Percentiles rank a stretch among this genome's conserved stretches.
Conservation (phyloP, 495 filamentous ascomycete genomes). For the Daldinia grandis region DNA sequence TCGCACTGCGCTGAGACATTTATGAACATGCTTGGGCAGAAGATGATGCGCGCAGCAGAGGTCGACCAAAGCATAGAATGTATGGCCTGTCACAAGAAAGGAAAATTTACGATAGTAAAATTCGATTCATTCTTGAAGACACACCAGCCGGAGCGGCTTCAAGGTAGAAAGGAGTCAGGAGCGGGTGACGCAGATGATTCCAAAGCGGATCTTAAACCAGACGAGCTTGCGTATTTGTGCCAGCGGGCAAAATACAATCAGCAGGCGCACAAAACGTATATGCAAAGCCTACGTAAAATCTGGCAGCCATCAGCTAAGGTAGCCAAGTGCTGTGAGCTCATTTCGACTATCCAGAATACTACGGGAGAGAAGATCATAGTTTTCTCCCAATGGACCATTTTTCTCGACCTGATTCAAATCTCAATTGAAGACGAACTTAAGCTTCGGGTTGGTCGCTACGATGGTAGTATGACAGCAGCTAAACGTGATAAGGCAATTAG, state of each 20-base stretch:
- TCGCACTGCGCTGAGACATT: slow-evolving; percentile 79
- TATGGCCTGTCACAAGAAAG: neutral
- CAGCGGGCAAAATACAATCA: slow-evolving; percentile 68
- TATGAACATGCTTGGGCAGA: slow-evolving; percentile 65
- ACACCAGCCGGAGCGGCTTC: slow-evolving; percentile 62
- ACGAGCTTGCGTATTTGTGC: slow-evolving; percentile 44
- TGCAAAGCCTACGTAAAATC: slow-evolving; percentile 73
- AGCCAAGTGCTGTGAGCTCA: slow-evolving; percentile 74
- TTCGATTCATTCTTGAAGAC: slow-evolving; percentile 77
- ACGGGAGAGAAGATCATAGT: slow-evolving; percentile 82
- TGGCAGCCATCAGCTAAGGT: slow-evolving; percentile 84
- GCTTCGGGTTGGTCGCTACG: slow-evolving; percentile 72
- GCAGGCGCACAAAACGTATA: slow-evolving; percentile 65
- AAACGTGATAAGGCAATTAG: slow-evolving; percentile 75
- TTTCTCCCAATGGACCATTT: slow-evolving; percentile 88
- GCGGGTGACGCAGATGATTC: slow-evolving; percentile 32
- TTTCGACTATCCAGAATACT: slow-evolving; percentile 52
- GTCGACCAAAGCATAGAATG: slow-evolving; percentile 8
- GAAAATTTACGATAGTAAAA: slow-evolving; percentile 65
- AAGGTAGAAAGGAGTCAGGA: slow-evolving; percentile 5
- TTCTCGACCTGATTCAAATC: slow-evolving; percentile 86
- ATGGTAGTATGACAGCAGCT: slow-evolving; percentile 78
- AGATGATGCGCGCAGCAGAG: slow-evolving; percentile 51
- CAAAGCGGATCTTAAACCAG: slow-evolving; percentile 10
- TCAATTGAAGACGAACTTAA: slow-evolving; percentile 64